phyloP scores from a whole-genome alignment of 2,329 filamentous ascomycete species.

The Trichoderma lentiforme region DNA sequence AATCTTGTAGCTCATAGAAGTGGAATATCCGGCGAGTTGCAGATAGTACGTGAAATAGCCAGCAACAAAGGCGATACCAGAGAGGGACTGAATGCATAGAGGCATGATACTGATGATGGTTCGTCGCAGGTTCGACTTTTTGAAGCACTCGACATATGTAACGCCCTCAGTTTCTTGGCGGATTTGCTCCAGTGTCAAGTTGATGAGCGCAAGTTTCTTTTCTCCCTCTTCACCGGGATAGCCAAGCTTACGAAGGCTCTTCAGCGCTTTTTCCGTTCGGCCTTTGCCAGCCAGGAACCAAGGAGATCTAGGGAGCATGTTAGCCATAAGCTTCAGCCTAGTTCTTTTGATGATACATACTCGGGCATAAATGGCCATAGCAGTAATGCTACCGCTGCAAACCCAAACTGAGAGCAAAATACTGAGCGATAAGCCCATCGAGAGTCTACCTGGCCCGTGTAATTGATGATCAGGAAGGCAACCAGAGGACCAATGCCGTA shows the following conservation, averaged over 20 bases:
- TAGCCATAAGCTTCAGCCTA: background rate
- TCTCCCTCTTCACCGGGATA: background rate
- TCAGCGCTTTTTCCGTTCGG: background rate
- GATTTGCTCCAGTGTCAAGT: background rate
- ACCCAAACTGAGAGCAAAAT: background rate
- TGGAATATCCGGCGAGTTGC: background rate
- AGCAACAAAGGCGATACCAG: background rate
- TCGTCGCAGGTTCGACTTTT: background rate
- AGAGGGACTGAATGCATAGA: background rate
- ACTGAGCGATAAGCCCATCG: background rate
- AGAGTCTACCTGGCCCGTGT: background rate
- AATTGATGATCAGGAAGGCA: background rate
- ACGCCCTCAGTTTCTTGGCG: background rate
- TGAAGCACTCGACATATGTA: background rate
- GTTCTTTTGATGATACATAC: background rate
- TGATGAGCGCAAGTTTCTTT: background rate
- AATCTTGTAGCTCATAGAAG: background rate
- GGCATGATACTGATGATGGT: background rate
- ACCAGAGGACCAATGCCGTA: background rate
- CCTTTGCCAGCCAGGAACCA: background rate
- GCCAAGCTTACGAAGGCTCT: background rate
- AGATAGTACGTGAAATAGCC: background rate
- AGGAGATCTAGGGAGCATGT: background rate
- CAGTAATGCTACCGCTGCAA: background rate
- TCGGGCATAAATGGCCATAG: background rate